A percentile compares a stretch with the other conserved stretches of the same genome.
Evolutionary conservation across 805 yeast species (phyloP).

Genomic region (Metschnikowia corniflorae): DNA sequence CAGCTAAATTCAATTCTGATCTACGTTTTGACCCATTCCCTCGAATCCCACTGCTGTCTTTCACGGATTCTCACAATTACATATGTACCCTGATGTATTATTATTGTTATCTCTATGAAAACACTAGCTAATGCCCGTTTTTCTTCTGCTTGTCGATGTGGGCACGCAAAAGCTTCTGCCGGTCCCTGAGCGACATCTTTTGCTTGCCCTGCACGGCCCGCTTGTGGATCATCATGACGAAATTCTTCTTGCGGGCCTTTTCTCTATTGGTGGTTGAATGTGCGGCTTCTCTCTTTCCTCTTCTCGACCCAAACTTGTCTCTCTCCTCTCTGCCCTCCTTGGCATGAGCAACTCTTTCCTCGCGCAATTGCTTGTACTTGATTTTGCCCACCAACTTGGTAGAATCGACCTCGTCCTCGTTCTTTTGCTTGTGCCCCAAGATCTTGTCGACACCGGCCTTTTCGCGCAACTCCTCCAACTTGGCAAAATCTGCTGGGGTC

Average conservation of each 20-base stretch:
- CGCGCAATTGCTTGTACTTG: conserved; percentile 80
- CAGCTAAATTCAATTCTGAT: conserved; percentile 15
- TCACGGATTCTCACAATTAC: conserved; percentile 6
- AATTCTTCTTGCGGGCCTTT: conserved; percentile 97
- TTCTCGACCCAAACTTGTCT: conserved; percentile 84
- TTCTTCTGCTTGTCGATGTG: conserved; percentile 89
- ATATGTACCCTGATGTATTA: conserved; percentile 8
- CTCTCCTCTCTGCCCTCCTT: conserved; percentile 92
- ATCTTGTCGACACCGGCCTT: conserved; percentile 83
- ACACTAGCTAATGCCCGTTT: conserved; percentile 52
- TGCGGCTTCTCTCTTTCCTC: conserved; percentile 68
- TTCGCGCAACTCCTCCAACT: conserved; percentile 79
- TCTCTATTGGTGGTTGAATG: conserved; percentile 95
- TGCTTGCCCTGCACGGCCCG: conserved; percentile 92
- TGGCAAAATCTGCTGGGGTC: conserved; percentile 98
- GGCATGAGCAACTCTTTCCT: conserved; percentile 83
- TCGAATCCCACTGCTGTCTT: no score
- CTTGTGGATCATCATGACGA: conserved; percentile 97
- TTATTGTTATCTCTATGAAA: conserved; percentile 2
- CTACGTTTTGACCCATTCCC: conserved; percentile 16
- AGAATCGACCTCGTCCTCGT: conserved; percentile 87
- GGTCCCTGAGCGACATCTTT: conserved; percentile 83
- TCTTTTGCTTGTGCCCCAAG: conserved; percentile 54
- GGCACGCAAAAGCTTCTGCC: conserved; percentile 80
- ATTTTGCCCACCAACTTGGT: conserved; percentile 70